phyloP scores from a whole-genome alignment of 1,284 basidiomycete genomes.

The Calocybe gambosa region DNA sequence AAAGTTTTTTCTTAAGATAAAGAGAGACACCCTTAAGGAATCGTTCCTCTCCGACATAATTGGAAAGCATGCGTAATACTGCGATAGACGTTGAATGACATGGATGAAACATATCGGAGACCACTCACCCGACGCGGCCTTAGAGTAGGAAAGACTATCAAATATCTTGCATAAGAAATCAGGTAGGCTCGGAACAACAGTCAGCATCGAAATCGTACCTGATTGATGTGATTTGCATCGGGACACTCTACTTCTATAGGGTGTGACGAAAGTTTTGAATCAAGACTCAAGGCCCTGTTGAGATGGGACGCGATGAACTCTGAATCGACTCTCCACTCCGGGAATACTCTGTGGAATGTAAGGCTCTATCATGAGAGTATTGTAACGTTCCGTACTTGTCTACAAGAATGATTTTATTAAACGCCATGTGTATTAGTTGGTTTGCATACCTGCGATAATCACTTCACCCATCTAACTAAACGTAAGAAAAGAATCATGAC shows the following conservation, averaged over 20 bases:
- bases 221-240: slow-evolving; percentile 82
- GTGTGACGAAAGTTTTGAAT: slow-evolving; percentile 89
- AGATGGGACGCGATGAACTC: slow-evolving; percentile 63
- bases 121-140: slow-evolving; percentile 69
- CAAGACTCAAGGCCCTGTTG: slow-evolving; percentile 69
- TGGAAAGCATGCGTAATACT: slow-evolving; percentile 91
- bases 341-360: slow-evolving; percentile 51
- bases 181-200: not conserved
- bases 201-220: slow-evolving; percentile 32
- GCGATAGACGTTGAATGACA: slow-evolving; percentile 7
- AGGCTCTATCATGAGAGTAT: slow-evolving; percentile 1
- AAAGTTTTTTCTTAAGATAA: slow-evolving; percentile 82
- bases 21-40: slow-evolving; percentile 86
- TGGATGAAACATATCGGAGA: not conserved
- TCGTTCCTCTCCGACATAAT: slow-evolving; percentile 84
- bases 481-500: slow-evolving; percentile 6
- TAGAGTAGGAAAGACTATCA: slow-evolving; percentile 80
- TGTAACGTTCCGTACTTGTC: slow-evolving; percentile 36
- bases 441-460: slow-evolving; percentile 68
- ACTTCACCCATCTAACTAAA: slow-evolving; percentile 77
- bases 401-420: slow-evolving; percentile 16
- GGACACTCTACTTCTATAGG: slow-evolving; percentile 93
- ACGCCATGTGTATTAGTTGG: not conserved
- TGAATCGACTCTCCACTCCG: slow-evolving; percentile 72
- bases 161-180: slow-evolving; percentile 56